Conservation (phyloP, 352 stramenopile genomes). For the Phytopythium cucurbitacearum region DNA sequence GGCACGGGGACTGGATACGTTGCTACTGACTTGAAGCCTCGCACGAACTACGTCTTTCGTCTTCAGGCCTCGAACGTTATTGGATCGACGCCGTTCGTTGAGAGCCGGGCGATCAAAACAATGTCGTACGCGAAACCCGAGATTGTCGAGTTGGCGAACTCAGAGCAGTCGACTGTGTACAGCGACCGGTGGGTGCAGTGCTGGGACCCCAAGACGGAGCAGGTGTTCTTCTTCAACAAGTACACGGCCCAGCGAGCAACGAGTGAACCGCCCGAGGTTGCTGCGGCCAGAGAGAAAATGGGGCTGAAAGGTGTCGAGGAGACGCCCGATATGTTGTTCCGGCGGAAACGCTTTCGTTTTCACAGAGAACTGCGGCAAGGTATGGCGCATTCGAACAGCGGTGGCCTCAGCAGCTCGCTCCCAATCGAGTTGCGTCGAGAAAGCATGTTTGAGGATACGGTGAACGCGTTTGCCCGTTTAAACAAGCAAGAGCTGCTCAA, state of each 20-base stretch:
- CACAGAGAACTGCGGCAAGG: conserved; percentile 62
- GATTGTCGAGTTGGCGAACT: conserved; percentile 56
- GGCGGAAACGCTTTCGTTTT: conserved; percentile 84
- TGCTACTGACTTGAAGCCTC: conserved; percentile 33
- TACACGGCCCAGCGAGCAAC: conserved; percentile 69
- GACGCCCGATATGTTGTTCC: conserved; percentile 76
- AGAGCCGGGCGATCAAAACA: conserved; percentile 56
- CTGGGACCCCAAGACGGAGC: conserved; percentile 81
- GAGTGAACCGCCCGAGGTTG: conserved; percentile 49
- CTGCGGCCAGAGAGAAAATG: conserved; percentile 28
- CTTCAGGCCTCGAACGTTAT: conserved; percentile 68
- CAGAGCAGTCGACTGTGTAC: conserved; percentile 30
- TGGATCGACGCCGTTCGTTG: conserved; percentile 52
- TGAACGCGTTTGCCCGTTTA: conserved; percentile 44
- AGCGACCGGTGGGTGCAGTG: conserved; percentile 78
- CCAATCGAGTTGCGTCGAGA: conserved; percentile 46
- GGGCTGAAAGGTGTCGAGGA: conserved; percentile 48
- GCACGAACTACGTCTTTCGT: conserved; percentile 58
- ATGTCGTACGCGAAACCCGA: conserved; percentile 52
- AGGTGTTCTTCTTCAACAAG: conserved; percentile 90
- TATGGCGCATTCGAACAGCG: conserved; percentile 17
- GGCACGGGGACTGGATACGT: conserved; percentile 64
- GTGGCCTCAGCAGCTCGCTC: conserved; percentile 26
- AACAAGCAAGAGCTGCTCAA: conserved; percentile 41
- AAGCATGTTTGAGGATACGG: conserved; percentile 68